Conservation (phyloP, 2,329 filamentous ascomycete genomes). For the Penicillium paneum region DNA sequence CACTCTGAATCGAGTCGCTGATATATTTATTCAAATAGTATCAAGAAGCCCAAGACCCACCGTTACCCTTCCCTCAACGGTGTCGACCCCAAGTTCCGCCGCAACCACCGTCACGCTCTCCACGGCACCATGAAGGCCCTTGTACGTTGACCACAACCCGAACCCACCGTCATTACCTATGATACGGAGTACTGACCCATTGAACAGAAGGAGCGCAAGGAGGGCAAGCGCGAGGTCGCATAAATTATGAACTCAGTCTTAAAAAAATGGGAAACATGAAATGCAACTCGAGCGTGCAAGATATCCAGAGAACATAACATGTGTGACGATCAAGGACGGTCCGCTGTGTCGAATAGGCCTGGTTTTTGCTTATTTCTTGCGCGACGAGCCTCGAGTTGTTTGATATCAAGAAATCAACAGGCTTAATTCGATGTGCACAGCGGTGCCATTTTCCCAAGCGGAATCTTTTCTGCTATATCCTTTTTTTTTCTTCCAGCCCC, state of each 20-base stretch:
- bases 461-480: conserved; percentile 13
- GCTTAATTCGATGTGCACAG: conserved; percentile 29
- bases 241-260: conserved; percentile 48
- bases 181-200: conserved; percentile 32
- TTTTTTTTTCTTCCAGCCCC: conserved; percentile 4
- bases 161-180: not conserved
- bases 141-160: conserved; percentile 57
- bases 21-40: conserved; percentile 57
- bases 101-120: conserved; percentile 99
- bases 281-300: conserved; percentile 33
- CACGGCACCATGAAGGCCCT: conserved; percentile 98
- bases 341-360: conserved; percentile 28
- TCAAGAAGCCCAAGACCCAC: conserved; percentile 99
- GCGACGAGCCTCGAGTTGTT: conserved; percentile 23
- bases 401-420: conserved; percentile 30
- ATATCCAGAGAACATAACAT: conserved; percentile 33
- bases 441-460: conserved; percentile 17
- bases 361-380: conserved; percentile 28
- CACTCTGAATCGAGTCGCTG: conserved; percentile 18
- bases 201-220: conserved; percentile 89
- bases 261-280: conserved; percentile 32
- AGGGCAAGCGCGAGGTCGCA: conserved; percentile 88
- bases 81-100: conserved; percentile 98
- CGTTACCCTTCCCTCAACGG: conserved; percentile 98
- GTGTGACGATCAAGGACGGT: conserved; percentile 32